A percentile compares a stretch with the other conserved stretches of the same genome.
phyloP scores from a whole-genome alignment of 208 protist genomes.

The Leishmania lainsoni region DNA sequence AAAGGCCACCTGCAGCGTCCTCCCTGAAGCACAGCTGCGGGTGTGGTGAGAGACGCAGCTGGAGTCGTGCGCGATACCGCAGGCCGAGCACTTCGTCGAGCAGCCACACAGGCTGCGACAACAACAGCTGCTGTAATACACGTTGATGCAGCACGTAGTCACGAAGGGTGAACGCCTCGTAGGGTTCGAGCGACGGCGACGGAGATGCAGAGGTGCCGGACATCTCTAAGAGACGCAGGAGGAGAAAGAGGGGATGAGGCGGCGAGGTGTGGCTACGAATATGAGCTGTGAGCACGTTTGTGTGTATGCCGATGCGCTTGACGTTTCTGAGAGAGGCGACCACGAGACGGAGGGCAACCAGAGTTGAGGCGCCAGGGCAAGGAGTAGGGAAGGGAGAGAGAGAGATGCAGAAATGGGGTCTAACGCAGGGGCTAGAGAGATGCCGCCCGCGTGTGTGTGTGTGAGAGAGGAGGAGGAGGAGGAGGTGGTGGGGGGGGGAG shows the following conservation, averaged over 20 bases:
- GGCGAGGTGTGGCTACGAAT: background rate
- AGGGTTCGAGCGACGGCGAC: background rate
- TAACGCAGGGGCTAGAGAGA: background rate
- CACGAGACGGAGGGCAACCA: too few relatives aligned
- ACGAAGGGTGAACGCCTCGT: conserved; percentile 16
- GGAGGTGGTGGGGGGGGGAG: background rate
- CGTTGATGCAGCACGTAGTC: conserved; percentile 36
- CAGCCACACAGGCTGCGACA: conserved; percentile 28
- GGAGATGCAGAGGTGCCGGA: background rate
- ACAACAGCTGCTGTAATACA: conserved; percentile 16
- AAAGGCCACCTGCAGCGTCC: background rate
- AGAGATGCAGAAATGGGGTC: background rate
- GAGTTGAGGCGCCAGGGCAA: background rate
- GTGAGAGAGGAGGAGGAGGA: background rate
- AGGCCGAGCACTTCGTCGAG: conserved; percentile 29
- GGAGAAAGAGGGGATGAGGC: background rate
- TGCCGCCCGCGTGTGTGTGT: background rate
- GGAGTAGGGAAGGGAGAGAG: background rate
- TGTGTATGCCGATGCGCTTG: background rate
- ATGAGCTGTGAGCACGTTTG: background rate
- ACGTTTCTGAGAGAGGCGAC: background rate
- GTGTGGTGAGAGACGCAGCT: conserved; percentile 17
- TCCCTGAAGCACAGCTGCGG: conserved; percentile 19
- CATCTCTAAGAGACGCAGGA: conserved; percentile 4
- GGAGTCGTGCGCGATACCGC: conserved; percentile 26